Base-by-base conservation (phyloP, 805 yeast species). In the Saccharomycopsis selenospora region DNA sequence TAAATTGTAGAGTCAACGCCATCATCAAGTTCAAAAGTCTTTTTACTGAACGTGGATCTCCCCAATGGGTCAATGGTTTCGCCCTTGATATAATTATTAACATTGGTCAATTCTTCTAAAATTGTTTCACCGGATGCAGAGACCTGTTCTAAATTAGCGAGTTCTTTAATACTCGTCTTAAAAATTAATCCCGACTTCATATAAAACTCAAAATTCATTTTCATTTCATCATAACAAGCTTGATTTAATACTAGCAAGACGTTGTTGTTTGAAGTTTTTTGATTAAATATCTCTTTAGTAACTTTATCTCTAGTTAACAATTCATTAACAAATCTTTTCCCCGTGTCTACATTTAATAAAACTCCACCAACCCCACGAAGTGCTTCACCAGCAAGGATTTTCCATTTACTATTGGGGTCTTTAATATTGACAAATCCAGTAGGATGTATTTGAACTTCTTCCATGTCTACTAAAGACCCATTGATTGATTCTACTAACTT, bases 301-400 rank as follows among this genome's bases (percentile, higher is more conserved):
- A 78, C 81, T 3, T 49, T 53, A 54, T 79, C 85, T 59, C 85
- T 68, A 0, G 81, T 77, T 3, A 57, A 56, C 48, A 79, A 58
- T 56, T 79, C 85, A 57, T 79, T 70, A 26, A 73, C 73, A 58
- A 78, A 79, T 55, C 85, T 64, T 41, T 65, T 59, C 2, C 77
- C 78, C 5, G 70, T 61, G 1, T 50, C 43, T 2, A 73, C 67
- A 45, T 74, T 72, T 11, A 79, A 45, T 43, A 79, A 57, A 4
- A 79, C 63, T 29, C 82, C 83, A 26, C 85, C 85, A 40, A 75
- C 64, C 1, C 82, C 83, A 59, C 85, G 65, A 3, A 79, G 56
- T 0, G 80, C 70, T 55, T 79, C 85, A 6, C 82, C 83, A 54
- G 82, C 80, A 13, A 79, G 59, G 54, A 78, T 71, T 59, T 77